A percentile compares a stretch with the other conserved stretches of the same genome.
Conservation (phyloP, 2,329 filamentous ascomycete genomes). For the Lasiodiplodia citricola region DNA sequence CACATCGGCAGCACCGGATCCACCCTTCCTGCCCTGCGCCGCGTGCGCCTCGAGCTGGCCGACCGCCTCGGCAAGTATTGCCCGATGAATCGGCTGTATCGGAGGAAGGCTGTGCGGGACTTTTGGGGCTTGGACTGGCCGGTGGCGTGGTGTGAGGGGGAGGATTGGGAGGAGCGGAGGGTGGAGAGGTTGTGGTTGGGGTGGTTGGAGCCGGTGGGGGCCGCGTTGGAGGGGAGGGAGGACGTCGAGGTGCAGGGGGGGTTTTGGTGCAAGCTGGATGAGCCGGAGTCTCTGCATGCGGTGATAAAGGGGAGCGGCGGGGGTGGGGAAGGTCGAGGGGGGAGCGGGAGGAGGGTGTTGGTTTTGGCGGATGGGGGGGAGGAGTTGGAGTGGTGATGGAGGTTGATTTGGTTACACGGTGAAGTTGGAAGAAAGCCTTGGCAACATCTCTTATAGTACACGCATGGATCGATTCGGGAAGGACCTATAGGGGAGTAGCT, state of each 20-base stretch:
- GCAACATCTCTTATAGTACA: no score
- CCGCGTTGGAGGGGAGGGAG: background rate
- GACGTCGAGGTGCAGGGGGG: background rate
- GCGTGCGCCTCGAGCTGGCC: background rate
- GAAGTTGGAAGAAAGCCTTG: no score
- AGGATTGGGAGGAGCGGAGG: background rate
- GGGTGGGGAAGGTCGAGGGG: no score
- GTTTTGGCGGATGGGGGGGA: background rate
- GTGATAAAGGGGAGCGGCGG: background rate
- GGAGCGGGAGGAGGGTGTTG: background rate
- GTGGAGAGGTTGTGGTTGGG: background rate
- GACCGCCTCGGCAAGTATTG: background rate
- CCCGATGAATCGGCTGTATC: background rate
- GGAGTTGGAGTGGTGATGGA: slow-evolving; percentile 21
- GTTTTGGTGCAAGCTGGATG: background rate
- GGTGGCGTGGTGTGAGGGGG: no score
- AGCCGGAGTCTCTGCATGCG: background rate
- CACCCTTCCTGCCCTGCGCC: background rate
- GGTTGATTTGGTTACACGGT: no score
- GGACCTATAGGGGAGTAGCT: no score
- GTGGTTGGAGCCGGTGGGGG: background rate
- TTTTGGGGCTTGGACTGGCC: no score
- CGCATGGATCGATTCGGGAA: no score
- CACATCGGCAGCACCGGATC: background rate
- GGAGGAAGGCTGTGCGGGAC: accelerated